Evolutionary conservation across 805 yeast species (phyloP), one percentile per base, ranked within the genome.

Genomic region (Komagataella populi): DNA sequence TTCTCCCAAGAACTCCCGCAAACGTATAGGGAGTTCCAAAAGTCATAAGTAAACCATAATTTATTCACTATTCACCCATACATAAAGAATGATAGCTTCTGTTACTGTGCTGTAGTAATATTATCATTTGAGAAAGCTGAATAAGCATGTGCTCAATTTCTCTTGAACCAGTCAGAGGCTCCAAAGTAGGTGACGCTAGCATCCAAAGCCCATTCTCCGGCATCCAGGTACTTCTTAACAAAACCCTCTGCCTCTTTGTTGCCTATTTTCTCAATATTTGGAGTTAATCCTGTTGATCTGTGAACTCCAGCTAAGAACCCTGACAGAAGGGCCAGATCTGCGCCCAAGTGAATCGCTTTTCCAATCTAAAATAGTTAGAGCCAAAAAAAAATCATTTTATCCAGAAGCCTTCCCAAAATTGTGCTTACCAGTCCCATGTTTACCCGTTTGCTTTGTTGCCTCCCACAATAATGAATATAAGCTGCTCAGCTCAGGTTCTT

Each of bases 181-280:
- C 82, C 78, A 71, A 88, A 76, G 56, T 79, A 71, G 3, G 85
- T 83, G 8, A 84, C 83, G 18, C 84, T 70, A 51, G 78, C 76
- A 61, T 89, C 96, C 56, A 83, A 81, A 2, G 84, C 68, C 65
- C 81, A 80, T 61, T 93, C 99, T n/a, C 99, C 99, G 24, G 83
- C 62, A 50, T 80, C 84, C 55, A 93, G 73, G 63, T 90, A 93
- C 61, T 80, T 83, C 43, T 69, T 68, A 4, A 83, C 70, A 58
- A 80, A 81, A 44, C 70, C 68, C 56, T 72, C 73, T 4, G 77
- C 65, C 6, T 76, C 76, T 17, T 69, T 66, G 51, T 73, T 71
- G 17, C 70, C 70, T n/a, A 81, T 59, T 1, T 65, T 48, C 10
- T 76, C 77, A 10, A 77, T 56, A 58, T 83, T 77, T 43, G 83